Evolutionary conservation across 768 basidiomycete genomes (phyloP).

Genomic region (Agaricus blazei): DNA sequence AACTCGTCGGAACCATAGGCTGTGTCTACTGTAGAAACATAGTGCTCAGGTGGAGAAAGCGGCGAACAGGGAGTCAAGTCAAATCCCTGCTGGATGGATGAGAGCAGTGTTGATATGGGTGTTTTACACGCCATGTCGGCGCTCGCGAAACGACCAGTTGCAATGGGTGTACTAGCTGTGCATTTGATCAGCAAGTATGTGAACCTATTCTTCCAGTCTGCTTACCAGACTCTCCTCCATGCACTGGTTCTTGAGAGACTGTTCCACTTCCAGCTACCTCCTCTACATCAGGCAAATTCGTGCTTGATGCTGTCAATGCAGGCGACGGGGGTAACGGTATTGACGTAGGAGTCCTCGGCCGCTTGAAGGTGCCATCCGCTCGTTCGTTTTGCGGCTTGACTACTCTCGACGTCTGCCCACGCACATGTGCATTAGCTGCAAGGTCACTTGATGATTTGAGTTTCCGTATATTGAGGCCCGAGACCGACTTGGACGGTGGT

Average conservation of each 20-base stretch:
- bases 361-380: constrained; percentile 8
- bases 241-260: too few species aligned
- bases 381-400: too few species aligned
- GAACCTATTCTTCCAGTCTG: too few species aligned
- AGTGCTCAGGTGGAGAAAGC: constrained; percentile 51
- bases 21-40: constrained; percentile 19
- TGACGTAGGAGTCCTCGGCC: constrained; percentile 24
- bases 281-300: background rate
- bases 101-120: constrained; percentile 60
- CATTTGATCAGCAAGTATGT: background rate
- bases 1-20: background rate
- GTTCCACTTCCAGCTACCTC: too few species aligned
- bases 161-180: constrained; percentile 14
- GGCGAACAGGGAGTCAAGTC: constrained; percentile 60
- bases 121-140: constrained; percentile 32
- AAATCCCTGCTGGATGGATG: constrained; percentile 65
- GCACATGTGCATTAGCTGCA: background rate
- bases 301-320: constrained; percentile 4
- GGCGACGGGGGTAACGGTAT: constrained; percentile 35
- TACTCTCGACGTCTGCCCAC: constrained; percentile 1
- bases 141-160: background rate
- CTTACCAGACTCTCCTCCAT: too few species aligned
- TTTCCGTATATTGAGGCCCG: constrained; percentile 9
- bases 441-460: background rate
- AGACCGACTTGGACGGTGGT: constrained; percentile 10